phyloP scores from a whole-genome alignment of 176 grass and related monocot species.

The Lolium multiflorum region DNA sequence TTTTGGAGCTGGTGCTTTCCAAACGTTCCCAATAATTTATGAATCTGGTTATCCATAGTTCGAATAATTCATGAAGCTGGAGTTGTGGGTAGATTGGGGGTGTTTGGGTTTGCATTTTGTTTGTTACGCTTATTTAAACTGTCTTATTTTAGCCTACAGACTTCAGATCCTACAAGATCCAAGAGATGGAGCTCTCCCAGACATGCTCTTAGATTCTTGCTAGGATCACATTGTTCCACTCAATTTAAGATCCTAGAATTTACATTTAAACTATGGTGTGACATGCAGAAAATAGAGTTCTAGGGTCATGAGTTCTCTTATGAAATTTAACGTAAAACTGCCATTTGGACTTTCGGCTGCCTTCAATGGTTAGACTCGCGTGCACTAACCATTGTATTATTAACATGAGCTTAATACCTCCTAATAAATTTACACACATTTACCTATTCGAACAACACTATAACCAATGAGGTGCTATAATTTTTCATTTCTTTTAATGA shows the following conservation, averaged over 20 bases:
- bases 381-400: constrained; percentile 6
- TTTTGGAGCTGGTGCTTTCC: background rate
- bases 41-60: no score
- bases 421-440: background rate
- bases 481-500: background rate
- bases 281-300: background rate
- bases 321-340: background rate
- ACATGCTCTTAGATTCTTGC: background rate
- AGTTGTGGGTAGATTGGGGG: background rate
- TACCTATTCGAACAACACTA: background rate
- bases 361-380: background rate
- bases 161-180: background rate
- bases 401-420: background rate
- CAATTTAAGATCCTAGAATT: background rate
- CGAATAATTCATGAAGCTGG: background rate
- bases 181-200: background rate
- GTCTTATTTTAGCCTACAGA: background rate
- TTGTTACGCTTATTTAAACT: background rate
- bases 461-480: background rate
- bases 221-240: background rate
- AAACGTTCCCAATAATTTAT: no score
- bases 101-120: background rate
- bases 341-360: background rate
- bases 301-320: background rate
- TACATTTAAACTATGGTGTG: no score